phyloP scores from a whole-genome alignment of 2,329 filamentous ascomycete genomes.

The Furcasterigmium furcatum region DNA sequence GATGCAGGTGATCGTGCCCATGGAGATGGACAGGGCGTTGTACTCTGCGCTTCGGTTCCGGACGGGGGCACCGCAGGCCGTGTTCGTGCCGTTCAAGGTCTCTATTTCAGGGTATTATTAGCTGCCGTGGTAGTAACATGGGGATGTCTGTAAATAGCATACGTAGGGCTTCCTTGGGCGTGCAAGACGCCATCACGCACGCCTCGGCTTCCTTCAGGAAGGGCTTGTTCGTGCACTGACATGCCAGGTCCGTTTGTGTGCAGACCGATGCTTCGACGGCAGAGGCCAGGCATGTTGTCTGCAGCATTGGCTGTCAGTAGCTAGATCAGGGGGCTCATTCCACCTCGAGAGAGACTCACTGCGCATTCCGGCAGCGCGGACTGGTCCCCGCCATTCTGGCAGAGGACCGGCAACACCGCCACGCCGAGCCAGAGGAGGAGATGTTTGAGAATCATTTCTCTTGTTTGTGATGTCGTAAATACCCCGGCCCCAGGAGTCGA shows the following conservation, averaged over 20 bases:
- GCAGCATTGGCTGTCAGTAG: neutral
- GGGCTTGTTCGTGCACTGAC: slow-evolving; percentile 23
- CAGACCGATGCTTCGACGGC: slow-evolving; percentile 14
- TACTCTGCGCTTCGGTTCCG: slow-evolving; percentile 28
- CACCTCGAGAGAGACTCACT: neutral
- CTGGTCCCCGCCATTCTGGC: neutral
- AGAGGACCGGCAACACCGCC: neutral
- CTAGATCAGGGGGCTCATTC: neutral
- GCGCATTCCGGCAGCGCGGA: neutral
- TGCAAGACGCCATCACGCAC: slow-evolving; percentile 23
- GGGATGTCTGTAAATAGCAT: slow-evolving; percentile 7
- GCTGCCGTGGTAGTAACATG: no score
- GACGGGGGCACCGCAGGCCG: slow-evolving; percentile 20
- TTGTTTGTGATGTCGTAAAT: neutral
- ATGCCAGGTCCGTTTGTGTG: slow-evolving; percentile 17
- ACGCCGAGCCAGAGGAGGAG: neutral
- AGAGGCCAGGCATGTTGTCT: neutral
- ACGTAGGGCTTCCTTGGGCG: slow-evolving; percentile 25
- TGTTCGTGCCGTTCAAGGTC: slow-evolving; percentile 13
- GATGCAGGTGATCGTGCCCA: slow-evolving; percentile 29
- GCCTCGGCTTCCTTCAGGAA: slow-evolving; percentile 17
- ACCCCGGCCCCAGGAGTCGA: neutral
- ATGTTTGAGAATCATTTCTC: neutral
- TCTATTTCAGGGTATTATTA: neutral
- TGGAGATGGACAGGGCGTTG: slow-evolving; percentile 25